Base-by-base conservation (phyloP, 768 basidiomycete genomes). In the Leucosporidium creatinivorum region DNA sequence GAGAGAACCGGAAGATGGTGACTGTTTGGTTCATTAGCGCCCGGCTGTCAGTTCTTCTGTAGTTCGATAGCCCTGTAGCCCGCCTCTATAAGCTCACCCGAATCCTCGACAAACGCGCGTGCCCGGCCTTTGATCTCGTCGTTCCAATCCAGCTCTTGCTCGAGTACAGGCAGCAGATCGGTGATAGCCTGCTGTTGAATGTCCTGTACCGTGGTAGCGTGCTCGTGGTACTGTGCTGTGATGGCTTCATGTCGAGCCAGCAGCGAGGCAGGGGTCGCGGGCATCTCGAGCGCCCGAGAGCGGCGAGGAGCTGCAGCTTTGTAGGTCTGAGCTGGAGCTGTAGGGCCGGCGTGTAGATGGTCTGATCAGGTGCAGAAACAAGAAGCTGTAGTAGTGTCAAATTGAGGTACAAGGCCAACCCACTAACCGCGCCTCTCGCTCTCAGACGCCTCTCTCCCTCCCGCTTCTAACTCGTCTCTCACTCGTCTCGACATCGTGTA, bases 1-100 rank as follows among this genome's bases (percentile, higher is more conserved):
- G 70, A 56, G 66, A 68, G 63, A 75, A 75, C 3, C 74, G 70
- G 58, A 75, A 75, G 9, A 75, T 60, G 30, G 74, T 69, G 17
- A 69, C 74, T 65, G 61, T 33, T 31, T 18, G 28, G 25, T 31
- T n/a, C n/a, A 15, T 21, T 39, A 33, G 58, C n/a, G 56, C 12
- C 58, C 59, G 1, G 1, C 17, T 9, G 48, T 50, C 15, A 47
- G 44, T 26, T 54, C 49, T 3, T n/a, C 10, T 6, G 26, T 39
- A 19, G 56, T 51, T 9, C 50, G 12, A 36, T 57, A 7, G 28
- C 19, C 23, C 17, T 33, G 18, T 1, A 10, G 9, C 28, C 17
- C 17, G 18, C 10, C 2, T 48, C 10, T 17, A 3, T 3, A 17
- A 3, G 48, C 68, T 26, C n/a, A 66, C 69, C 65, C n/a, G 36